Percentiles rank a stretch among this genome's conserved stretches.
phyloP scores from a whole-genome alignment of 495 filamentous ascomycete genomes.

The Tricharina praecox region DNA sequence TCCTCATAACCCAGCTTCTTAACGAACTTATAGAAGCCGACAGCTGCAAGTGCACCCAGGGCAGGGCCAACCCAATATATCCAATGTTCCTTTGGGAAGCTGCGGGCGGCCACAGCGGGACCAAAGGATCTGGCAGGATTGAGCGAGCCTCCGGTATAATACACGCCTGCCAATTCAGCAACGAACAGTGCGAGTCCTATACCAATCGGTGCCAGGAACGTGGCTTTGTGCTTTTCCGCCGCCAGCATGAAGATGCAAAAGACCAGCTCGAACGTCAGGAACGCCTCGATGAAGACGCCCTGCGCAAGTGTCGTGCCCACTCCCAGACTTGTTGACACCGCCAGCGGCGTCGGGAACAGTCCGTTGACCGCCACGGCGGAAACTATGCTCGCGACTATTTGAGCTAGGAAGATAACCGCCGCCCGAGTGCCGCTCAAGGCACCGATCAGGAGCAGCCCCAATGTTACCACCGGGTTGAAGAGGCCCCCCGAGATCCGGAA shows the following conservation, averaged over 20 bases:
- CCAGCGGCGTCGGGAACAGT: constrained; percentile 36
- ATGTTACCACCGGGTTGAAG: constrained; percentile 48
- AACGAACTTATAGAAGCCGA: constrained; percentile 49
- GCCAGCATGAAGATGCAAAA: constrained; percentile 43
- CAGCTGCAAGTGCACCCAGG: constrained; percentile 48
- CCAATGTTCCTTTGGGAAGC: constrained; percentile 53
- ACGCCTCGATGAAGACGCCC: constrained; percentile 42
- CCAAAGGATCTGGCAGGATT: constrained; percentile 62
- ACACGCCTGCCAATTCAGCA: constrained; percentile 42
- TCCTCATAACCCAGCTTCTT: constrained; percentile 56
- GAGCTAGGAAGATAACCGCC: constrained; percentile 35
- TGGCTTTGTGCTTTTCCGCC: constrained; percentile 30
- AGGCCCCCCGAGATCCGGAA: constrained; percentile 47
- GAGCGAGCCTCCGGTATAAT: constrained; percentile 54
- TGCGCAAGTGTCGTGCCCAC: constrained; percentile 31
- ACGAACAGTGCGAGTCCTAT: constrained; percentile 40
- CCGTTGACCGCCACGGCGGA: constrained; percentile 35
- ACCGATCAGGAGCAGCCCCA: constrained; percentile 40
- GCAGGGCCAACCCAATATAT: constrained; percentile 55
- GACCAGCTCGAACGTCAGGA: constrained; percentile 36
- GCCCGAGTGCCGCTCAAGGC: constrained; percentile 28
- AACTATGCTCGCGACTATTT: constrained; percentile 40
- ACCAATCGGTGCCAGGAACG: constrained; percentile 38
- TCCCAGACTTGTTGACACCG: constrained; percentile 31
- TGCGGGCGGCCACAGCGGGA: constrained; percentile 43